Percentiles rank a stretch among this genome's conserved stretches.
Conservation (phyloP, 352 stramenopile species). For the Globisporangium parvum region DNA sequence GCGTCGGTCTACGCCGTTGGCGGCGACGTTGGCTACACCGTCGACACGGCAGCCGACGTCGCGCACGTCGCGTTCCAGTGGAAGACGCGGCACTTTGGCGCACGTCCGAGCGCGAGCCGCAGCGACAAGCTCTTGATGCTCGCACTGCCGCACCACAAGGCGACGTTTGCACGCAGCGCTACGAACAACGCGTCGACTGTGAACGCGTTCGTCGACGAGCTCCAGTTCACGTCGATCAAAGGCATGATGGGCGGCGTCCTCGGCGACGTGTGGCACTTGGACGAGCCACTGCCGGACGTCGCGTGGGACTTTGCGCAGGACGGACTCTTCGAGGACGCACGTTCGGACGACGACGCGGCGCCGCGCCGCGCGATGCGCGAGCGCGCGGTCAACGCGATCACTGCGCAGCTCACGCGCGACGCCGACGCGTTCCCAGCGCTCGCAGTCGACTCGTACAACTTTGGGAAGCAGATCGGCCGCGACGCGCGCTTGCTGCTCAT, state of each 20-base stretch:
- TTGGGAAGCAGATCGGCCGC: conserved; percentile 73
- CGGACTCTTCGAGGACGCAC: conserved; percentile 28
- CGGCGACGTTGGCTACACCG: conserved; percentile 39
- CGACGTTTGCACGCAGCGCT: conserved; percentile 25
- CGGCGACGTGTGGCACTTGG: conserved; percentile 57
- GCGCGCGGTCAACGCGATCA: conserved; percentile 28
- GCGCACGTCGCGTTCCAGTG: conserved; percentile 51
- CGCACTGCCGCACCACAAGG: conserved; percentile 64
- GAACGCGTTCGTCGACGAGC: conserved; percentile 30
- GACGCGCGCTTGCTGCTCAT: conserved; percentile 71
- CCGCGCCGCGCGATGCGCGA: conserved; percentile 28
- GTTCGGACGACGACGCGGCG: conserved; percentile 17
- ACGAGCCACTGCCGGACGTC: conserved; percentile 44
- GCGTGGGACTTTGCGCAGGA: conserved; percentile 63
- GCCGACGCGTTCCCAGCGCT: conserved; percentile 41
- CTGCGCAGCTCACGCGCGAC: conserved; percentile 38
- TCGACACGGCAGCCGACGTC: conserved; percentile 21
- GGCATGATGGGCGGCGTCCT: conserved; percentile 66
- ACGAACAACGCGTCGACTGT: conserved; percentile 2
- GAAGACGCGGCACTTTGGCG: conserved; percentile 47
- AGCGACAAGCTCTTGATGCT: conserved; percentile 61
- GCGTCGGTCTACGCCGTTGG: conserved; percentile 51
- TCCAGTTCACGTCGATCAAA: conserved; percentile 68
- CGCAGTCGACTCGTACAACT: conserved; percentile 66
- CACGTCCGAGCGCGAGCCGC: conserved; percentile 11